Evolutionary conservation across 2,329 filamentous ascomycete genomes (phyloP), one percentile per base, ranked within the genome.

Genomic region (Monilinia fructigena): DNA sequence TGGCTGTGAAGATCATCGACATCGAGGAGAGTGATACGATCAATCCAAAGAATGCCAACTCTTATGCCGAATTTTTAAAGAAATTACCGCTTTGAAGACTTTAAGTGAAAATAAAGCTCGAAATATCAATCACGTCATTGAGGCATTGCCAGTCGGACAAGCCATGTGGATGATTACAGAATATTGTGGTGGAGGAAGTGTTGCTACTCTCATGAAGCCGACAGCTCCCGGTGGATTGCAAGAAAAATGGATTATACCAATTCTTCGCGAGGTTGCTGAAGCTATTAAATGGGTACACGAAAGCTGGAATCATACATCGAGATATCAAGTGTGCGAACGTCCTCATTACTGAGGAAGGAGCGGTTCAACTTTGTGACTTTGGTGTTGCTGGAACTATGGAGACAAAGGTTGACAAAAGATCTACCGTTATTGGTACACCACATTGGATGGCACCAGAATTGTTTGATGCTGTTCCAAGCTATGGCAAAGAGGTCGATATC

Each of bases 121-220:
- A 71, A 94, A 94, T 74, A 88, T 96, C 78, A 95, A 94, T 75
- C 85, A 88, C 72, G 89, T 94, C 62, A 88, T 93, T 72, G 91
- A 93, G 71, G 90, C 90, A 5, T 82, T 93, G 26, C 87, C 90
- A 11, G 86, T 94, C 48, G 89, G 90, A 53, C 88, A 90, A 72
- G 86, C 91, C 68, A 88, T 96, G 80, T 96, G 92, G 92, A 91
- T 95, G 80, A 86, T 95, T 66, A 93, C 90, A 67, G 91, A 95
- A 78, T 93, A 93, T 77, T 93, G 91, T 73, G 90, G 89, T 7
- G 92, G 92, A 69, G 92, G 92, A 59, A 95, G 91, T 76, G 89
- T 96, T 76, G 89, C 85, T 70, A 93, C 84, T 68, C 83, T 85
- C 79, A 88, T 89, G 86, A 86, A 84, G 75, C 86, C 88, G n/a